Evolutionary conservation across 805 yeast genomes (phyloP).

Genomic region (Wickerhamiella shivajii): DNA sequence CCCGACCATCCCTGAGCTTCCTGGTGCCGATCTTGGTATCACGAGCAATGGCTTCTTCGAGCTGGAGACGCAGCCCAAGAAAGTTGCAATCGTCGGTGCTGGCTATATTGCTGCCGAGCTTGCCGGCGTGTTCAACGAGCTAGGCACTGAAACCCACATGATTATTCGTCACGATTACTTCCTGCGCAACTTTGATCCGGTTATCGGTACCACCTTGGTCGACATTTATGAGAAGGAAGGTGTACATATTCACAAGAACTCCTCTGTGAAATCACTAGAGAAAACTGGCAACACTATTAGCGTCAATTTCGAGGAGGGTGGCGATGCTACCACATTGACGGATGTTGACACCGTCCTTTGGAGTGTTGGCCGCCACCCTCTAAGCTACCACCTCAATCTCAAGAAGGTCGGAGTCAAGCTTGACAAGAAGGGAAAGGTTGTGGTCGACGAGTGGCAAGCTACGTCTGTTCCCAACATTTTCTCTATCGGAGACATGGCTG

Average conservation of each 20-base stretch:
- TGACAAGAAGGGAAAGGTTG: conserved; percentile 45
- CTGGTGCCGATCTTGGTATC: conserved; percentile 74
- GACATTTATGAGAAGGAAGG: conserved; percentile 72
- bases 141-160: conserved; percentile 75
- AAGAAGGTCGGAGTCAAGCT: conserved; percentile 60
- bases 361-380: conserved; percentile 86
- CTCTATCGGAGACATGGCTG: conserved; percentile 90
- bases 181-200: conserved; percentile 71
- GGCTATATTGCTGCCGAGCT: conserved; percentile 96
- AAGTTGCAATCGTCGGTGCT: conserved; percentile 92
- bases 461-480: conserved; percentile 57
- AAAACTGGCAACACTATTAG: conserved; percentile 19
- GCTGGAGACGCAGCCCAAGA: conserved; percentile 69
- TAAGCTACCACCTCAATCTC: conserved; percentile 50
- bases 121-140: conserved; percentile 82
- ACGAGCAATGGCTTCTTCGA: conserved; percentile 86
- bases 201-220: conserved; percentile 67
- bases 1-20: conserved; percentile 52
- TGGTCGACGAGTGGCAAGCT: conserved; percentile 79
- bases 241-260: conserved; percentile 57
- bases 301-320: conserved; percentile 9
- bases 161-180: conserved; percentile 86
- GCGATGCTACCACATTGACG: conserved; percentile 34
- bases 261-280: conserved; percentile 35
- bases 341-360: conserved; percentile 71